Base-by-base conservation (phyloP, 2,329 filamentous ascomycete species). In the Venturia oleaginea region DNA sequence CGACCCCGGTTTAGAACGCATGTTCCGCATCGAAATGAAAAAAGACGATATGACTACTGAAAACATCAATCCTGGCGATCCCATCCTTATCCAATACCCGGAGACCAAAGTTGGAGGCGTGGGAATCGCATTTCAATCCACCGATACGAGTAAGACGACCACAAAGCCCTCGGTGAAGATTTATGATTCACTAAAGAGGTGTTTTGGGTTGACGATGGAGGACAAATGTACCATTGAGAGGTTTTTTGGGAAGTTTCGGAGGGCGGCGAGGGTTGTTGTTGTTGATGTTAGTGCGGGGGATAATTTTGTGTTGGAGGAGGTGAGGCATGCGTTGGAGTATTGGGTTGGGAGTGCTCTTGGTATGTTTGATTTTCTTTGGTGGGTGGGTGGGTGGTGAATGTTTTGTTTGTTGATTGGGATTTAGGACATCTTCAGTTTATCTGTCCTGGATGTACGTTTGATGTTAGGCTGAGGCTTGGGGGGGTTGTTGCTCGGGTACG, bases 151-250 rank as follows among this genome's bases (percentile, higher is more conserved):
- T 76, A 64, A 79, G 78, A 61, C 68, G 75, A 86, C 68, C 83
- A 86, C 71, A 85, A 84, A 68, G 83, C 87, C 67, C 81, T 91
- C 65, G 79, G 89, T 61, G 82, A 92, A 79, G 84, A 90, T 78
- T 87, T 76, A 90, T 27, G 87, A 90, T 67, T 80, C 85, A 6
- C 84, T 95, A 63, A 87, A 90, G 67, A 87, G 89, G 42, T 83
- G 85, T 7, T 89, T 89, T 68, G 85, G 84, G 0, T 83, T 96
- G 69, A 87, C 88, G 66, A 79, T 94, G 4, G 86, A 86, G 19
- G 89, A 92, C 60, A 83, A 85, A 61, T 79, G 95, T 59, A 80
- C 81, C 8, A 82, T 92, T 30, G 78, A 81, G 2, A 81, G 76
- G 67, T 80, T 82, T 11, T 80, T 80, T 8, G 76, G 75, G 2